phyloP scores from a whole-genome alignment of 148 eudicot species.

The Mesembryanthemum crystallinum region DNA sequence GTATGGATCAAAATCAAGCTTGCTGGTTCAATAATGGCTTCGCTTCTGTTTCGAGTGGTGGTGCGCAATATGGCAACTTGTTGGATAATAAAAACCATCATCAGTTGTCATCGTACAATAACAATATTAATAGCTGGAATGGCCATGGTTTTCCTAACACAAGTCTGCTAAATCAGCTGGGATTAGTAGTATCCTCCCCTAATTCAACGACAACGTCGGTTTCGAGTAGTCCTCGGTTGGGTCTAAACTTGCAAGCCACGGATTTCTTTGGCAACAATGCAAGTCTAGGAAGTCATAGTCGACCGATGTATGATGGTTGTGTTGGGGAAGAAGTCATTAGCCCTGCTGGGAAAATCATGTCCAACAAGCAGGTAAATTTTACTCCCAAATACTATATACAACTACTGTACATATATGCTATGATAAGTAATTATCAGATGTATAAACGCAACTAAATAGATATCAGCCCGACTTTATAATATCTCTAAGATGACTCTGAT shows the following conservation, averaged over 20 bases:
- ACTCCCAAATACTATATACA: too few species aligned
- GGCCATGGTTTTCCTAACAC: constrained; percentile 18
- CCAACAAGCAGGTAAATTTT: constrained; percentile 14
- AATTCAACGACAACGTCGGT: constrained; percentile 28
- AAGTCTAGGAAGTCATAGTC: constrained; percentile 2
- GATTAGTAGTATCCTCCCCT: constrained; percentile 24
- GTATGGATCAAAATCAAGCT: neutral
- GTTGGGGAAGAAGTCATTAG: constrained; percentile 27
- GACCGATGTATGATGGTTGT: neutral
- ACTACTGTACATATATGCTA: too few species aligned
- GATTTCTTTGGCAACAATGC: constrained; percentile 13
- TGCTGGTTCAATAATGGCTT: constrained; percentile 21
- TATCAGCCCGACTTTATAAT: too few species aligned
- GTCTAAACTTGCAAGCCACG: constrained; percentile 32
- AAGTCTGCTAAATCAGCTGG: constrained; percentile 28
- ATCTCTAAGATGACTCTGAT: too few species aligned
- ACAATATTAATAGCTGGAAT: constrained; percentile 14
- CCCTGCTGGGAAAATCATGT: constrained; percentile 16
- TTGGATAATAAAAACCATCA: constrained; percentile 11
- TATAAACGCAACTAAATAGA: too few species aligned
- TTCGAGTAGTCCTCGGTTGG: constrained; percentile 31
- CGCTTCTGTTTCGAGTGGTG: neutral
- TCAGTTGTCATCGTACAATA: neutral
- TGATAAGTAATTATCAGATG: too few species aligned
- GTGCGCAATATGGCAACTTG: constrained; percentile 12